Evolutionary conservation across 169 alveolate species (phyloP).

Genomic region (Besnoitia besnoiti): DNA sequence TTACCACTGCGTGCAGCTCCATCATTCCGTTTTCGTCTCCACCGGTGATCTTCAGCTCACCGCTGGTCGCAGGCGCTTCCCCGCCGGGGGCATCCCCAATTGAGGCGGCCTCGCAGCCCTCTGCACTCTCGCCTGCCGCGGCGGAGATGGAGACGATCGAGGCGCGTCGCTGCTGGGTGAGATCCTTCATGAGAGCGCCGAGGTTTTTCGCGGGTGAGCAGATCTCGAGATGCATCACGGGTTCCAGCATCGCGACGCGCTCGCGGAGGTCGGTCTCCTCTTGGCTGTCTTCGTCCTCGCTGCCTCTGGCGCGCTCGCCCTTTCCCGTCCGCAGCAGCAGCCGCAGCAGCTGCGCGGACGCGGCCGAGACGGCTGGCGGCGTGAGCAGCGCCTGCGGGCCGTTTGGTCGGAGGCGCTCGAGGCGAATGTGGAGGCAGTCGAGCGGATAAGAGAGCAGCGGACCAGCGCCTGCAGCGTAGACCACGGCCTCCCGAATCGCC

Average conservation of each 20-base stretch:
- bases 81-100: not conserved
- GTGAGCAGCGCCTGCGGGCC: not conserved
- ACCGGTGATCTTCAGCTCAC: not conserved
- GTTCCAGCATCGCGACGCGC: conserved; percentile 16
- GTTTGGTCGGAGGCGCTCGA: not conserved
- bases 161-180: conserved; percentile 40
- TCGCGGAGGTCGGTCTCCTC: not conserved
- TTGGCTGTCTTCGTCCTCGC: not conserved
- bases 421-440: conserved; percentile 9
- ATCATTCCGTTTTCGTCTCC: not conserved
- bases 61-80: not conserved
- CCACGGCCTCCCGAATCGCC: conserved; percentile 29
- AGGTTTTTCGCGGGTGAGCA: conserved; percentile 1
- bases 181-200: conserved; percentile 14
- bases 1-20: conserved; percentile 31
- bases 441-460: conserved; percentile 26
- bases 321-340: not conserved
- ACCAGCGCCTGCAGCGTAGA: not conserved
- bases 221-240: conserved; percentile 33
- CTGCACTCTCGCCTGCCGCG: conserved; percentile 2
- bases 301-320: not conserved
- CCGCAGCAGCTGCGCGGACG: conserved; percentile 48
- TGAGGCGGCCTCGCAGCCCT: not conserved
- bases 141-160: conserved; percentile 17
- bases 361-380: not conserved